A percentile compares a stretch with the other conserved stretches of the same genome.
These are phyloP conservation scores for Colletotrichum simmondsii DNA, from an alignment of 2,329 filamentous ascomycete genomes.

Conservation along the genomic window DNA sequence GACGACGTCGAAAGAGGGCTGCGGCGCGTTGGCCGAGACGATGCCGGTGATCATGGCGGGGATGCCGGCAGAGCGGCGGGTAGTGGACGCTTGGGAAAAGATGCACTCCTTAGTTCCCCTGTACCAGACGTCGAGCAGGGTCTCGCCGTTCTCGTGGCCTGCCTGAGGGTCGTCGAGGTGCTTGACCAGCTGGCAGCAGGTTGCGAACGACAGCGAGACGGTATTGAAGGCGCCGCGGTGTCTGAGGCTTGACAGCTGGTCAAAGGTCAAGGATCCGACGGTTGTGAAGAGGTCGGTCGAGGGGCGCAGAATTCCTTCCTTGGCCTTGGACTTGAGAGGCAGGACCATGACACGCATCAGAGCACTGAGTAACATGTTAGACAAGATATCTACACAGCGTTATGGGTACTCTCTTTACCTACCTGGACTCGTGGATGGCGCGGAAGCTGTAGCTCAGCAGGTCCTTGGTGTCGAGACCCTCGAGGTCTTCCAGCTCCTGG, in stretches of 20 bases:
- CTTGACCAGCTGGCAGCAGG: slow-evolving; percentile 77
- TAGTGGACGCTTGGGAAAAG: slow-evolving; percentile 81
- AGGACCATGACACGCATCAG: slow-evolving; percentile 73
- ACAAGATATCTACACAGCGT: neutral
- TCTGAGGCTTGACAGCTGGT: slow-evolving; percentile 82
- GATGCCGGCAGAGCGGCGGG: slow-evolving; percentile 90
- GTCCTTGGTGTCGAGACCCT: slow-evolving; percentile 85
- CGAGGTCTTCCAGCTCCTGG: slow-evolving; percentile 77
- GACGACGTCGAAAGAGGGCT: slow-evolving; percentile 71
- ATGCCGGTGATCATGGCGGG: slow-evolving; percentile 88
- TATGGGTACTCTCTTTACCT: slow-evolving; percentile 35
- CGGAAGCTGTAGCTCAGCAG: slow-evolving; percentile 95
- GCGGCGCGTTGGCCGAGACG: slow-evolving; percentile 71
- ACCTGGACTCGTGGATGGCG: slow-evolving; percentile 94
- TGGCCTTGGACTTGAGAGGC: slow-evolving; percentile 60
- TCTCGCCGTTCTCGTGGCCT: slow-evolving; percentile 43
- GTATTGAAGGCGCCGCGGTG: slow-evolving; percentile 95
- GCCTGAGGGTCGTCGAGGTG: slow-evolving; percentile 48
- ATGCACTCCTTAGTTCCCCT: slow-evolving; percentile 77
- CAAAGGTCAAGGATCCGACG: slow-evolving; percentile 81
- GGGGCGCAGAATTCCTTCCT: slow-evolving; percentile 57
- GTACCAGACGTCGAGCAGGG: slow-evolving; percentile 77
- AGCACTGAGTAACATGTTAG: slow-evolving; percentile 62
- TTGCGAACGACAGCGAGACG: slow-evolving; percentile 86
- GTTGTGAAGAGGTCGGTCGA: slow-evolving; percentile 66